Conservation (phyloP, 495 filamentous ascomycete species). For the Hyaloscypha variabilis region DNA sequence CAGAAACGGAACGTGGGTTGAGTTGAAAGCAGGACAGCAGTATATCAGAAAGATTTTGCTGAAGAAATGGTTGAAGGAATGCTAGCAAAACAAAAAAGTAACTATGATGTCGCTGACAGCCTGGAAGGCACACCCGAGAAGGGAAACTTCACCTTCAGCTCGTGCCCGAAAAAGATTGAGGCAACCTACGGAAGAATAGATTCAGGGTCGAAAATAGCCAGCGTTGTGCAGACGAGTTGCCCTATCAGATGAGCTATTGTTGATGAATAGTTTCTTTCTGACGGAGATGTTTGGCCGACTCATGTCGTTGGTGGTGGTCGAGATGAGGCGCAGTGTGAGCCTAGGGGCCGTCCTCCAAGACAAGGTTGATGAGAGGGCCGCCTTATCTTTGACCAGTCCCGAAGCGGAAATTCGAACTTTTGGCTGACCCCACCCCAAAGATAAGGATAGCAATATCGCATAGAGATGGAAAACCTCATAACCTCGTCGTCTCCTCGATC, state of each 20-base stretch:
- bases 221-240: neutral
- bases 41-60: neutral
- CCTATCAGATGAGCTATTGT: neutral
- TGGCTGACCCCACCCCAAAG: slow-evolving; percentile 18
- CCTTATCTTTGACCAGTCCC: slow-evolving; percentile 22
- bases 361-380: slow-evolving; percentile 9
- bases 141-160: no score
- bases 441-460: slow-evolving; percentile 12
- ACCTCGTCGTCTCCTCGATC: slow-evolving; percentile 22
- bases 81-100: neutral
- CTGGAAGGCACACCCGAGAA: neutral
- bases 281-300: neutral
- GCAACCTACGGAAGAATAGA: neutral
- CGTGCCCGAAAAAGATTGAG: no score
- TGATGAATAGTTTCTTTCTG: neutral
- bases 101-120: neutral
- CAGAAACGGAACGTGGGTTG: no score
- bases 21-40: neutral
- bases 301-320: neutral
- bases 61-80: neutral
- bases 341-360: neutral
- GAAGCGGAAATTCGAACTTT: slow-evolving; percentile 1
- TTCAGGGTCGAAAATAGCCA: neutral
- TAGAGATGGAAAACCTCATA: slow-evolving; percentile 9
- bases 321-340: neutral